Conservation (phyloP, 1,139 yeast genomes). For the Taphrina betulina region DNA sequence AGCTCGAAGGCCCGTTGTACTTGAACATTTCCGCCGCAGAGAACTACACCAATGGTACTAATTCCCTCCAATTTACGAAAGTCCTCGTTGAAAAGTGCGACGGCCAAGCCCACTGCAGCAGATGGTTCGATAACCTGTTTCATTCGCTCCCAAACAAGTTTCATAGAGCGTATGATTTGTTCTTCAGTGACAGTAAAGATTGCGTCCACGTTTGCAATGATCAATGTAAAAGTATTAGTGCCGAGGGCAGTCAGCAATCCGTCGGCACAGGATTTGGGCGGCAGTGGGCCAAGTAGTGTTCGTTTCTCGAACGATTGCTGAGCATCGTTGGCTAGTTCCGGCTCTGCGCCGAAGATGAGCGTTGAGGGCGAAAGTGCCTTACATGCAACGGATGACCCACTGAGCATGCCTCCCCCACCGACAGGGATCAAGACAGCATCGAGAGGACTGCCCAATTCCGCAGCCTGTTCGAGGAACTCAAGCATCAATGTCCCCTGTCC, state of each 20-base stretch:
- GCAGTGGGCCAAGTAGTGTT: conserved; percentile 19
- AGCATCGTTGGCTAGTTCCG: conserved; percentile 37
- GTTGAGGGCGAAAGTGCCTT: conserved; percentile 23
- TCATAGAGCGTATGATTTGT: conserved; percentile 36
- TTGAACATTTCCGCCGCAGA: conserved; percentile 38
- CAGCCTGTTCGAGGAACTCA: conserved; percentile 36
- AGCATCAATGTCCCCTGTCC: conserved; percentile 37
- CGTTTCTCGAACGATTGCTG: conserved; percentile 33
- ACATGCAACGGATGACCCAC: conserved; percentile 37
- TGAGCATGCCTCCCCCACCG: conserved; percentile 38
- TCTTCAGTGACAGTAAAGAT: conserved; percentile 37
- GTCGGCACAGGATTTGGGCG: conserved; percentile 37
- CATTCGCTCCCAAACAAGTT: conserved; percentile 38
- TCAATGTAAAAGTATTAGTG: conserved; percentile 33
- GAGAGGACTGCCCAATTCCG: conserved; percentile 22
- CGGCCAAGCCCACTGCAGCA: conserved; percentile 37
- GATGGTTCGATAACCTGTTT: conserved; percentile 38
- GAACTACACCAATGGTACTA: conserved; percentile 35
- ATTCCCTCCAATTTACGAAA: conserved; percentile 28
- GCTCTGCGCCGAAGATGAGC: conserved; percentile 37
- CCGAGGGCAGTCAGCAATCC: conserved; percentile 38
- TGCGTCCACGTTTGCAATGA: conserved; percentile 35
- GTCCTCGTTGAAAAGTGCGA: conserved; percentile 33
- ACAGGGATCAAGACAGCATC: conserved; percentile 38
- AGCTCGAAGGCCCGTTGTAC: conserved; percentile 26